These are phyloP conservation scores for Tricholoma furcatifolium DNA, from an alignment of 768 basidiomycete genomes.

Conservation along the genomic window DNA sequence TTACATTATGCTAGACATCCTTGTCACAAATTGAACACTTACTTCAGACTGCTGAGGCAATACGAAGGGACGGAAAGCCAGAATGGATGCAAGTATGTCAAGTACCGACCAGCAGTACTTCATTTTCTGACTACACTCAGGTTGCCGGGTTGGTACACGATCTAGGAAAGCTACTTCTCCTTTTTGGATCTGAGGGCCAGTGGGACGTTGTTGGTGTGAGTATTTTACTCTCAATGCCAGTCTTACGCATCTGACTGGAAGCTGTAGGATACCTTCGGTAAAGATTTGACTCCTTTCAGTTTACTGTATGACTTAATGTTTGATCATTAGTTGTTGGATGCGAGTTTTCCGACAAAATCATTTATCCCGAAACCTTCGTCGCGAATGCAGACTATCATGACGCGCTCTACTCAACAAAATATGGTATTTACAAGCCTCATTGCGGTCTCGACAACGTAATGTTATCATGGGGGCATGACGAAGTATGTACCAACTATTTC, in stretches of 20 bases:
- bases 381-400: conserved; percentile 70
- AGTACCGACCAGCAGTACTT: neutral
- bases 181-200: conserved; percentile 86
- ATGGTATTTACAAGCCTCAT: conserved; percentile 73
- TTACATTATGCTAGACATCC: conserved; percentile 1
- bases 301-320: neutral
- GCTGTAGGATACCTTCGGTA: conserved; percentile 43
- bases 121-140: neutral
- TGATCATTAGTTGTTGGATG: conserved; percentile 69
- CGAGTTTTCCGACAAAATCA: conserved; percentile 79
- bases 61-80: conserved; percentile 80
- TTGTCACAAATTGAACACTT: conserved; percentile 58
- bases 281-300: conserved; percentile 9
- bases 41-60: conserved; percentile 89
- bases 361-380: conserved; percentile 78
- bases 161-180: conserved; percentile 81
- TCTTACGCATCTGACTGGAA: conserved; percentile 2
- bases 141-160: conserved; percentile 86
- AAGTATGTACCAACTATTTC: conserved; percentile 48
- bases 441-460: conserved; percentile 87
- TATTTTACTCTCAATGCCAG: neutral
- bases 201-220: conserved; percentile 91
- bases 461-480: conserved; percentile 91
- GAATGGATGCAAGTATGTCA: conserved; percentile 79
- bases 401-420: conserved; percentile 64